These are phyloP conservation scores for Chenopodium suecicum DNA, from an alignment of 148 eudicot genomes.

Conservation along the genomic window DNA sequence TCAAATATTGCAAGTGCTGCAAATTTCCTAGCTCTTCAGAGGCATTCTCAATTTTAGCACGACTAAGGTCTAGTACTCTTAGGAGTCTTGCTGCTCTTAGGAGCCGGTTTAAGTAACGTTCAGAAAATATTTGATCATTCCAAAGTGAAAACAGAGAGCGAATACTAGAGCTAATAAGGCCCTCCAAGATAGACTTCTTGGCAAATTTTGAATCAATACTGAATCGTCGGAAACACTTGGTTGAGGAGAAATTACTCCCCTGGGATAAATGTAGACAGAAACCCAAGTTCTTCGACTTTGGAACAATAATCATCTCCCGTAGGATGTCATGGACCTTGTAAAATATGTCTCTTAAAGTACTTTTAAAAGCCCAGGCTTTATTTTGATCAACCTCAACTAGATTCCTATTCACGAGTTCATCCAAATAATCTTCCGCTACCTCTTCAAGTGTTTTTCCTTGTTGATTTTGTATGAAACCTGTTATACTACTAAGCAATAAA, in stretches of 20 bases:
- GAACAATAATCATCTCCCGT: slow-evolving; percentile 7
- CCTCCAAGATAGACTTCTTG: not conserved
- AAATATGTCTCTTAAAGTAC: no score
- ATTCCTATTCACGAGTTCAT: slow-evolving; percentile 4
- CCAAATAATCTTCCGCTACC: slow-evolving; percentile 11
- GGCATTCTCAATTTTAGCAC: not conserved
- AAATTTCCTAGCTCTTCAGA: not conserved
- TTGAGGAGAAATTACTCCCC: not conserved
- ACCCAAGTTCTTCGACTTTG: not conserved
- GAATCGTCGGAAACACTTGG: not conserved
- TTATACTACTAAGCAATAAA: no score
- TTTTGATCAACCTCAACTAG: slow-evolving; percentile 3
- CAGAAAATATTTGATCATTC: not conserved
- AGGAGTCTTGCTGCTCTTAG: not conserved
- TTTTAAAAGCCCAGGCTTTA: no score
- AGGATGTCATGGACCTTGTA: slow-evolving; percentile 15
- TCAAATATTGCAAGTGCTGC: slow-evolving; percentile 13
- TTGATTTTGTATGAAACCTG: not conserved
- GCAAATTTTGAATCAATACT: not conserved
- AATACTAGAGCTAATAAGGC: not conserved
- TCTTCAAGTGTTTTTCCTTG: slow-evolving; percentile 12
- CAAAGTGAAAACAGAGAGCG: slow-evolving; percentile 3
- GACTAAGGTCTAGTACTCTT: slow-evolving; percentile 19
- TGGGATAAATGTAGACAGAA: slow-evolving; percentile 3
- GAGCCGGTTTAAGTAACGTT: not conserved